A percentile compares a stretch with the other conserved stretches of the same genome.
Evolutionary conservation across 345 rosid genomes (phyloP).

Genomic region (Arabis hirsuta): DNA sequence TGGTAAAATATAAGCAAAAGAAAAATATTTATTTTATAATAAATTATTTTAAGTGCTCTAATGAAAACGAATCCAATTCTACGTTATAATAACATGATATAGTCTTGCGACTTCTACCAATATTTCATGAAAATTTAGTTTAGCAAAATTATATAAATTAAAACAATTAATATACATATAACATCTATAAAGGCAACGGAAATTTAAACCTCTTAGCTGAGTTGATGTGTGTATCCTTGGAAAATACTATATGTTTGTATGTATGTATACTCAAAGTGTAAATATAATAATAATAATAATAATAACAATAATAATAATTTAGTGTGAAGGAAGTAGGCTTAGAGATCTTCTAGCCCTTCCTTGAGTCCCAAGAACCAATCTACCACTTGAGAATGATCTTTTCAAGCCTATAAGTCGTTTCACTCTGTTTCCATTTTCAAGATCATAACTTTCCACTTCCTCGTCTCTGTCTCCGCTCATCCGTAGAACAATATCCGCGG

Average conservation of each 20-base stretch:
- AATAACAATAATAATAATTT: slow-evolving; percentile 28
- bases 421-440: slow-evolving; percentile 41
- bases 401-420: slow-evolving; percentile 44
- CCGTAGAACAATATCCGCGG: slow-evolving; percentile 49
- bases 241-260: neutral
- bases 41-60: neutral
- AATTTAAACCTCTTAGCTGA: neutral
- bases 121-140: neutral
- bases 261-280: slow-evolving; percentile 30
- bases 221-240: neutral
- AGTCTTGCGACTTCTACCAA: too few species aligned
- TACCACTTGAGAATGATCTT: slow-evolving; percentile 71
- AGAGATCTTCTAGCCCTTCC: slow-evolving; percentile 40
- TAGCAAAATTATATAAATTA: neutral
- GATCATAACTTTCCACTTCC: slow-evolving; percentile 37
- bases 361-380: slow-evolving; percentile 51
- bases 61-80: neutral
- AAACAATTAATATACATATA: neutral
- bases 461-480: slow-evolving; percentile 44
- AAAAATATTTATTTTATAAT: neutral
- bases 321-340: slow-evolving; percentile 30
- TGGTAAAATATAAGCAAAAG: neutral
- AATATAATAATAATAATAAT: slow-evolving; percentile 32
- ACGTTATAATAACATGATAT: too few species aligned
- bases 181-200: neutral